Evolutionary conservation across 2,329 filamentous ascomycete genomes (phyloP), one percentile per base, ranked within the genome.

Genomic region (Plectosphaerella plurivora): DNA sequence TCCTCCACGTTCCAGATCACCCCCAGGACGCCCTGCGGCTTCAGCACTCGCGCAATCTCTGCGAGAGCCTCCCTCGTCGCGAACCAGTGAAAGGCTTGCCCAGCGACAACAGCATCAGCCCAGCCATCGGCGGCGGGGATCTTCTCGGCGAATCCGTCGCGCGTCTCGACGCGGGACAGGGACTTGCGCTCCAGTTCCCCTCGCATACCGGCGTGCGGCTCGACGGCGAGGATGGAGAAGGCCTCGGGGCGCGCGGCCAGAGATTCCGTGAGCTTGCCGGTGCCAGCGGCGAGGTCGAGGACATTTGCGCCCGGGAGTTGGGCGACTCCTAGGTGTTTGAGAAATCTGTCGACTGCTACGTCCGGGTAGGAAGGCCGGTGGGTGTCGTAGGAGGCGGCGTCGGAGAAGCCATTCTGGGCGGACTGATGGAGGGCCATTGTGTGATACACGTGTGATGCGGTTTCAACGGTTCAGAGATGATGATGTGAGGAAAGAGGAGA

Each of bases 1-100:
- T 88, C 83, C 64, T 89, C 86, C 54, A 86, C 73, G 60, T 89
- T 90, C 87, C 88, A 91, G 50, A 91, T 84, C 65, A 88, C 67
- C 14, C 83, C 87, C 25, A 91, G 72, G 25, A 74, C 73, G 7
- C 79, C 79, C 7, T 77, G 77, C 1, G 82, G 82, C 60, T 78
- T 79, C 47, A 91, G 68, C 0, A 87, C 77, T 46, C 86, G 79
- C 58, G 83, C 77, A n/a, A 91, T 86, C 60, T 89, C 86, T 45
- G 72, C 67, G 25, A 91, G 69, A 0, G 86, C 73, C 36, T 81
- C 75, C 42, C 77, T 69, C 50, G 78, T 87, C 39, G 86, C 82
- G 68, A 91, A 91, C 87, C 87, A 85, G 47, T 20, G 44, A 54
- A 14, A 47, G 66, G 87, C 85, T 78, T 90, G 87, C 39, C 86